These are phyloP conservation scores for Lachancea sp. DNA, from an alignment of 805 yeast species.

Conservation along the genomic window DNA sequence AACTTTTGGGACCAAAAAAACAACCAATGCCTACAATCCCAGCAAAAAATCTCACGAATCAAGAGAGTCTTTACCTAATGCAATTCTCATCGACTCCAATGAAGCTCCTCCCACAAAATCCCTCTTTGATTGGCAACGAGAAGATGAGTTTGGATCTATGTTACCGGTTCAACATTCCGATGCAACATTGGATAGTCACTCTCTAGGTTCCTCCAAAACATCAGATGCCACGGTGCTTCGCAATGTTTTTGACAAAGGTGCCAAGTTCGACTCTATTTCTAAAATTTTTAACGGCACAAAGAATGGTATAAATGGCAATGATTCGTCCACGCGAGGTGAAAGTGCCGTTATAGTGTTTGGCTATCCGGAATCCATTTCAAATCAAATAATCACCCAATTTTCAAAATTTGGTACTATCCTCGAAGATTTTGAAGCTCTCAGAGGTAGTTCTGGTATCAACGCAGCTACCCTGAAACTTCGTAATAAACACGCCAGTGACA, in stretches of 20 bases:
- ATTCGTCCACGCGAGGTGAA: conserved; percentile 30
- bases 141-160: conserved; percentile 30
- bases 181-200: not conserved
- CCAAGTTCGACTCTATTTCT: conserved; percentile 6
- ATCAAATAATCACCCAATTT: conserved; percentile 62
- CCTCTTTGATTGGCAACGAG: conserved; percentile 37
- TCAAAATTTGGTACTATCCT: conserved; percentile 71
- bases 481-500: conserved; percentile 10
- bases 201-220: conserved; percentile 1
- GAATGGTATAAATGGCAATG: conserved; percentile 1
- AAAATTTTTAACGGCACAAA: not conserved
- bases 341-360: conserved; percentile 82
- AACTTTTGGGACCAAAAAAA: conserved; percentile 36
- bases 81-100: conserved; percentile 31
- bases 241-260: conserved; percentile 11
- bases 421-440: conserved; percentile 58
- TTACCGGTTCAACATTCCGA: conserved; percentile 17
- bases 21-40: conserved; percentile 13
- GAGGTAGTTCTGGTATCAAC: conserved; percentile 30
- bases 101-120: conserved; percentile 40
- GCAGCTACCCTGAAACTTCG: conserved; percentile 23
- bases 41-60: conserved; percentile 2
- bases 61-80: conserved; percentile 5
- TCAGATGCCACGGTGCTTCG: conserved; percentile 5
- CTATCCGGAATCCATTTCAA: conserved; percentile 71